phyloP scores from a whole-genome alignment of 495 filamentous ascomycete genomes.

The Amphirosellinia nigrospora region DNA sequence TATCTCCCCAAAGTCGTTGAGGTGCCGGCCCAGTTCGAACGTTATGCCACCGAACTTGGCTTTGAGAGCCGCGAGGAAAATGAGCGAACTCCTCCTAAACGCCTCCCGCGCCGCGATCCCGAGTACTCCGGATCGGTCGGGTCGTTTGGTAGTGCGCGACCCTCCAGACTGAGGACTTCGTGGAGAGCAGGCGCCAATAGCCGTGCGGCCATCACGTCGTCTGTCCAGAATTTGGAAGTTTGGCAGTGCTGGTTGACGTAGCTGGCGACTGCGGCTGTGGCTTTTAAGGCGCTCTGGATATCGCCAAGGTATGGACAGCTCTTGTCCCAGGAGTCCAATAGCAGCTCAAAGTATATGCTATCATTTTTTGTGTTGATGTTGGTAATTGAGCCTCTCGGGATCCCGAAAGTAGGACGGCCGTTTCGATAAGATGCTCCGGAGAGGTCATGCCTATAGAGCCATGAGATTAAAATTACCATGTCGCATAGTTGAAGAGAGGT shows the following conservation, averaged over 20 bases:
- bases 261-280: constrained; percentile 33
- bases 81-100: constrained; percentile 32
- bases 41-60: constrained; percentile 26
- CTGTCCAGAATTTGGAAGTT: constrained; percentile 27
- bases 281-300: constrained; percentile 32
- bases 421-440: constrained; percentile 36
- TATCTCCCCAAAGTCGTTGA: constrained; percentile 37
- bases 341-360: constrained; percentile 24
- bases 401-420: constrained; percentile 26
- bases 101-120: constrained; percentile 35
- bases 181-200: constrained; percentile 32
- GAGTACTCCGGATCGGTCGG: constrained; percentile 27
- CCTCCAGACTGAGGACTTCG: constrained; percentile 32
- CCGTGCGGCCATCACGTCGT: constrained; percentile 32
- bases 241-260: constrained; percentile 32
- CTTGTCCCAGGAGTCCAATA: constrained; percentile 31
- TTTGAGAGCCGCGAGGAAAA: constrained; percentile 35
- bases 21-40: constrained; percentile 30
- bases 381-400: constrained; percentile 27
- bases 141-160: constrained; percentile 29
- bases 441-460: constrained; percentile 31
- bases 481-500: not conserved
- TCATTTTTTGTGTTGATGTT: constrained; percentile 26
- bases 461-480: not conserved
- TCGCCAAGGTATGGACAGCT: constrained; percentile 34